Conservation (phyloP, 495 filamentous ascomycete species). For the Hyaloscypha hepaticicola region DNA sequence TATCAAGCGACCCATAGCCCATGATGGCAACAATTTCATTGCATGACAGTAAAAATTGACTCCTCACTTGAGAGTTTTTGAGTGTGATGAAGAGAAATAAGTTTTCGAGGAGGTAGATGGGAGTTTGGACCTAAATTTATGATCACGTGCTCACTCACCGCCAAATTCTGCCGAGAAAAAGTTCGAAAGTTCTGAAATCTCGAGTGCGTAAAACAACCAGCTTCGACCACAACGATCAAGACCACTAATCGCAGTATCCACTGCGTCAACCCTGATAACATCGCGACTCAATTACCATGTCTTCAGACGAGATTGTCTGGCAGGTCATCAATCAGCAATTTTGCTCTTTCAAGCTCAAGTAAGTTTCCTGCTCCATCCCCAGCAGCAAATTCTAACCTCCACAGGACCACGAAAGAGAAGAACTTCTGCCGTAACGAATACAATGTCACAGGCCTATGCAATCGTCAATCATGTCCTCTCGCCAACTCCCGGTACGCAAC, state of each 20-base stretch:
- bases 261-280: background rate
- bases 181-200: background rate
- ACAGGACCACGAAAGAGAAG: constrained; percentile 82
- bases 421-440: constrained; percentile 97
- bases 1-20: too few relatives aligned
- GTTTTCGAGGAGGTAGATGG: background rate
- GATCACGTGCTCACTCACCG: background rate
- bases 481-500: constrained; percentile 97
- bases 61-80: background rate
- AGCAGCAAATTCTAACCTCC: constrained; percentile 25
- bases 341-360: constrained; percentile 96
- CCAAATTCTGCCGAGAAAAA: constrained; percentile 1
- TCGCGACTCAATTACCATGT: constrained; percentile 42
- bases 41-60: too few relatives aligned
- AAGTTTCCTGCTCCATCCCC: constrained; percentile 34
- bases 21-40: too few relatives aligned
- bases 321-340: constrained; percentile 94
- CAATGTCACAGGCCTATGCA: constrained; percentile 93
- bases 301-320: constrained; percentile 98
- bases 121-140: too few relatives aligned
- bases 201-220: background rate
- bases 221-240: background rate
- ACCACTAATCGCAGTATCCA: background rate
- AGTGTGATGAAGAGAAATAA: background rate
- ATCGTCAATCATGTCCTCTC: constrained; percentile 89